A percentile compares a stretch with the other conserved stretches of the same genome.
phyloP scores from a whole-genome alignment of 1,284 basidiomycete species.

The Marasmius tenuissimus region DNA sequence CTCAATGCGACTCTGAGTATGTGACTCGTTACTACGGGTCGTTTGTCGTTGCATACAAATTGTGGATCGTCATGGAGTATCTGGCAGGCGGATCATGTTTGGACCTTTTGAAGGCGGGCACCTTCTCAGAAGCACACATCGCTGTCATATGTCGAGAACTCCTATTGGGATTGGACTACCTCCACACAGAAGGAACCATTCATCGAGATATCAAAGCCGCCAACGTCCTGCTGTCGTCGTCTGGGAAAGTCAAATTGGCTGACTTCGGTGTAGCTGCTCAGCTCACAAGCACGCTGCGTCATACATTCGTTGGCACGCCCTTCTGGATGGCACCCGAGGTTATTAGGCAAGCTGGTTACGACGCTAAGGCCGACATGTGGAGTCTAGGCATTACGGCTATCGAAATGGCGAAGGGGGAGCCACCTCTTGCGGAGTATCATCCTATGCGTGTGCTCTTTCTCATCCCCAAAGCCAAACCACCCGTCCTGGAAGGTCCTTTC shows the following conservation, averaged over 20 bases:
- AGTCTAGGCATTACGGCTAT: conserved; percentile 95
- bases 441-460: conserved; percentile 95
- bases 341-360: conserved; percentile 96
- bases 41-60: conserved; percentile 94
- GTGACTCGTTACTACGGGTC: conserved; percentile 97
- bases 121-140: conserved; percentile 90
- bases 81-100: conserved; percentile 98
- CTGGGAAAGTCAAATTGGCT: conserved; percentile 94
- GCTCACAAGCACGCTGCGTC: conserved; percentile 83
- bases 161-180: conserved; percentile 90
- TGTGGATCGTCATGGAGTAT: conserved; percentile 99
- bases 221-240: conserved; percentile 88
- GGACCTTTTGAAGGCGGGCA: conserved; percentile 89
- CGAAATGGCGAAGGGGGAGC: conserved; percentile 94
- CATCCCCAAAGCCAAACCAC: conserved; percentile 96
- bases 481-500: conserved; percentile 85
- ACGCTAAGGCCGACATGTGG: conserved; percentile 96
- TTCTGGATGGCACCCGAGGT: conserved; percentile 99
- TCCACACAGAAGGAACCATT: conserved; percentile 94
- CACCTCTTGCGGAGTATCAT: conserved; percentile 91
- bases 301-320: conserved; percentile 94
- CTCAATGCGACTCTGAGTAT: conserved; percentile 94
- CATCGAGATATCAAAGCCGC: conserved; percentile 99
- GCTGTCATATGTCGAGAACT: conserved; percentile 94
- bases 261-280: conserved; percentile 97